These are phyloP conservation scores for Linnemannia exigua DNA, from an alignment of 192 early-diverging fungal genomes.

Conservation along the genomic window DNA sequence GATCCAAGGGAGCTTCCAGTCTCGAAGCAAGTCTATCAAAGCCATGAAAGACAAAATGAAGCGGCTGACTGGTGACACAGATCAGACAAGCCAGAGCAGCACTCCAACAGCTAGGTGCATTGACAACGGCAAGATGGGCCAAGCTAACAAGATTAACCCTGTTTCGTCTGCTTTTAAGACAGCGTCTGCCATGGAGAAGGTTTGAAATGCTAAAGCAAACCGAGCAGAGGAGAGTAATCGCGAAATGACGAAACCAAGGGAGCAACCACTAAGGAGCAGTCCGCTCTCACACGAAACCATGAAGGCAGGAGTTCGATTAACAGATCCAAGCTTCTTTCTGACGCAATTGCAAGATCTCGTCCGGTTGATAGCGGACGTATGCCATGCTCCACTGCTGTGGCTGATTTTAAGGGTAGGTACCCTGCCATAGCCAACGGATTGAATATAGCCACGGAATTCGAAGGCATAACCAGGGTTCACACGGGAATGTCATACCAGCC, in stretches of 20 bases:
- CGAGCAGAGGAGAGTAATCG: not conserved
- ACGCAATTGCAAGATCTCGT: not conserved
- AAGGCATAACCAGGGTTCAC: conserved; percentile 36
- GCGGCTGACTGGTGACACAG: not conserved
- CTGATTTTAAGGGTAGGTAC: conserved; percentile 36
- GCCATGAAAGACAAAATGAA: conserved; percentile 6
- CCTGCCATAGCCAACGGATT: conserved; percentile 30
- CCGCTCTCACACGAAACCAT: not conserved
- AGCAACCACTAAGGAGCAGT: not conserved
- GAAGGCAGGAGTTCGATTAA: not conserved
- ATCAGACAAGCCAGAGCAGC: not conserved
- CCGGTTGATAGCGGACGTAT: not conserved
- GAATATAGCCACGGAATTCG: conserved; percentile 12
- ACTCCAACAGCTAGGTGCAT: not conserved
- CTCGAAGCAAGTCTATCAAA: conserved; percentile 11
- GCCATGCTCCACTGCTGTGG: not conserved
- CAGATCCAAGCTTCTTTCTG: not conserved
- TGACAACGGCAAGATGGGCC: not conserved
- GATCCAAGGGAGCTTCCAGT: conserved; percentile 37
- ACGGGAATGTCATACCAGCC: conserved; percentile 27
- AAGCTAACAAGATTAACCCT: not conserved
- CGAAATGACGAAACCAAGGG: not conserved
- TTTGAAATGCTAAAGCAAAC: conserved; percentile 20
- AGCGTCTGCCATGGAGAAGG: not conserved
- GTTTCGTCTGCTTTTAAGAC: not conserved